Evolutionary conservation across 2,329 filamentous ascomycete species (phyloP).

Genomic region (Aspergillus ruber): DNA sequence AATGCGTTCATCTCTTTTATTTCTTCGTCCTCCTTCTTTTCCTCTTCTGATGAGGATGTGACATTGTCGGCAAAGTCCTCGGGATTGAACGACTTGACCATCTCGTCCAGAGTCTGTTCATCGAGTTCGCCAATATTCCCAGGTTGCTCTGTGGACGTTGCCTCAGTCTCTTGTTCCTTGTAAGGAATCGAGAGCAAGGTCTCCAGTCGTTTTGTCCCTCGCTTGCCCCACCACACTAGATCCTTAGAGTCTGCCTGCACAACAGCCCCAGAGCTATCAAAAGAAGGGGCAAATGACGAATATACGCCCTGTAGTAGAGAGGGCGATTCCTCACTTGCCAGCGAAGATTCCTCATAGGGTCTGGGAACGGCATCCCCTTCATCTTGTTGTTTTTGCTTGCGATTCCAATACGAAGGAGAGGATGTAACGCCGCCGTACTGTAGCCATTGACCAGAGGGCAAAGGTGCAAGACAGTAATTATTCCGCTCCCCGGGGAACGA

Average conservation of each 20-base stretch:
- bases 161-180: conserved; percentile 13
- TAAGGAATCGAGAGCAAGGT: conserved; percentile 27
- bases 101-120: conserved; percentile 35
- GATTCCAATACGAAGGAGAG: conserved; percentile 33
- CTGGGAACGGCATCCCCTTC: conserved; percentile 17
- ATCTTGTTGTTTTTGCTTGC: conserved; percentile 27
- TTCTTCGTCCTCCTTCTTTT: conserved; percentile 24
- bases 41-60: conserved; percentile 8
- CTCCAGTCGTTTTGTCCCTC: conserved; percentile 33
- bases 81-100: conserved; percentile 37
- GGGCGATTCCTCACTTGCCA: conserved; percentile 27
- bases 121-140: conserved; percentile 32
- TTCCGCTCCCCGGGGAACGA: conserved; percentile 30
- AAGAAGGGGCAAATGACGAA: conserved; percentile 44
- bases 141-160: conserved; percentile 17
- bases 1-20: conserved; percentile 46
- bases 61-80: conserved; percentile 24
- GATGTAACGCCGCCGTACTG: conserved; percentile 35
- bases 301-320: conserved; percentile 39
- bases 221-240: conserved; percentile 42
- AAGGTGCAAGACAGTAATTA: conserved; percentile 34
- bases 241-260: conserved; percentile 38
- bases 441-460: conserved; percentile 39
- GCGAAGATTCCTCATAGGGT: conserved; percentile 20
- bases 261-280: conserved; percentile 40